Evolutionary conservation across 225 moss, liverwort and hornwort species (phyloP), one percentile per base, ranked within the genome.

Genomic region (Physcomitrium patens): DNA sequence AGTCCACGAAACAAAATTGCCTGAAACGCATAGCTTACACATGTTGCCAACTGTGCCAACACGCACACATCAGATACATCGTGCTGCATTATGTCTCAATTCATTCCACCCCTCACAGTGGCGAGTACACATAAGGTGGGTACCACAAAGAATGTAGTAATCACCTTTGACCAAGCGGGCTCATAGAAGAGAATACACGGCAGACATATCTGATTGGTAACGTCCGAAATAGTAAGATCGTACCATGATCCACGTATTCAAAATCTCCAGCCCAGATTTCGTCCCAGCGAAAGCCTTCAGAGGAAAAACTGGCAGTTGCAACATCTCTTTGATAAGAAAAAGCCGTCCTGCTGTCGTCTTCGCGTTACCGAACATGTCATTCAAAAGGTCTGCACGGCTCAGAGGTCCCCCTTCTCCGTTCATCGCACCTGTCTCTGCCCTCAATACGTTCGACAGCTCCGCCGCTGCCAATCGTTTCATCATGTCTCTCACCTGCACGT

Each of bases 311-410:
- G 90, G 85, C 61, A 87, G 16, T 76, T 90, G 90, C 72, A 90
- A 70, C 90, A 90, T 87, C 80, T 90, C 87, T 70, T 90, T 90
- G 12, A 87, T 81, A 5, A 90, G 48, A 72, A 90, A 90, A 28
- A 90, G 86, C 24, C 90, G 75, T 11, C 90, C 90, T 71, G 90
- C 90, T 23, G 90, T 90, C 0, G 87, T 90, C 82, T 90, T 90
- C 19, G 90, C 90, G 77, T 84, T 66, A 47, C 74, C 77, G 68
- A 90, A 90, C 90, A 90, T 90, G 68, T 90, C 90, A 50, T 90
- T 90, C 60, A 90, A 76, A 65, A 90, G 84, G 67, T 85, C 90
- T 57, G 85, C 64, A 70, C 84, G 84, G 73, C 85, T 90, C 45
- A 90, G 44, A 48, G 87, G 85, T 52, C 82, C 87, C 71, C 57